Percentiles rank a stretch among this genome's conserved stretches.
These are phyloP conservation scores for Globisporangium uncinulatum DNA, from an alignment of 352 stramenopile genomes.

Conservation along the genomic window DNA sequence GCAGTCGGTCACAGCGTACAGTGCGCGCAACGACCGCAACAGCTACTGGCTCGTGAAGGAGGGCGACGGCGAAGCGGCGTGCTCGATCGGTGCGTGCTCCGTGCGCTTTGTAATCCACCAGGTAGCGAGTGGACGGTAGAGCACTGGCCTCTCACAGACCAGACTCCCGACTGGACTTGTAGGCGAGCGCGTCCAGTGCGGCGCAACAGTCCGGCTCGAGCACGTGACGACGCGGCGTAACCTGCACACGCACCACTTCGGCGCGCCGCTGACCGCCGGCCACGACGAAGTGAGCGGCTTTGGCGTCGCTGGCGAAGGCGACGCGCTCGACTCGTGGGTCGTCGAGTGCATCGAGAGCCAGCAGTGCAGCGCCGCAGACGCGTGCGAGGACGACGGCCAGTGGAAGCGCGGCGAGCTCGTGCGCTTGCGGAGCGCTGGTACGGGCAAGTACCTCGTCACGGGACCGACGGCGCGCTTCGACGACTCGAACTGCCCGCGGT, in stretches of 20 bases:
- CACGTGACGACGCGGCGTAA: conserved; percentile 73
- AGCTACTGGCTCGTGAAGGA: conserved; percentile 87
- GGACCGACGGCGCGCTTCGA: conserved; percentile 52
- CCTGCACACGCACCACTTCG: conserved; percentile 71
- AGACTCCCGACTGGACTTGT: conserved; percentile 1
- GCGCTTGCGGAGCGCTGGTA: conserved; percentile 49
- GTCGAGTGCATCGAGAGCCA: conserved; percentile 68
- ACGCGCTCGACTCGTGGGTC: conserved; percentile 63
- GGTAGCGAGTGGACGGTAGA: too few relatives aligned
- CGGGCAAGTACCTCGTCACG: conserved; percentile 47
- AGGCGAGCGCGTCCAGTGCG: conserved; percentile 58
- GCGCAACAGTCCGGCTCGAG: conserved; percentile 62
- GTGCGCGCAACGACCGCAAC: conserved; percentile 72
- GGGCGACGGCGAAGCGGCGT: conserved; percentile 40
- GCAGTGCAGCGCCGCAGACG: conserved; percentile 59
- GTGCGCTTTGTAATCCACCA: too few relatives aligned
- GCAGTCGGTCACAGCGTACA: conserved; percentile 72
- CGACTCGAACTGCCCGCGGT: conserved; percentile 74
- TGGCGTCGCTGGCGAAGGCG: conserved; percentile 72
- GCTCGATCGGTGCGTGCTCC: conserved; percentile 20
- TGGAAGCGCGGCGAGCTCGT: conserved; percentile 80
- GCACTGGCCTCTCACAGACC: too few relatives aligned
- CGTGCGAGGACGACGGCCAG: conserved; percentile 64
- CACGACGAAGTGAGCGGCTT: conserved; percentile 76
- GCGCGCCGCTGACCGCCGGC: conserved; percentile 51